Evolutionary conservation across 2,329 filamentous ascomycete genomes (phyloP), one percentile per base, ranked within the genome.

Genomic region (Colletotrichum navitas): DNA sequence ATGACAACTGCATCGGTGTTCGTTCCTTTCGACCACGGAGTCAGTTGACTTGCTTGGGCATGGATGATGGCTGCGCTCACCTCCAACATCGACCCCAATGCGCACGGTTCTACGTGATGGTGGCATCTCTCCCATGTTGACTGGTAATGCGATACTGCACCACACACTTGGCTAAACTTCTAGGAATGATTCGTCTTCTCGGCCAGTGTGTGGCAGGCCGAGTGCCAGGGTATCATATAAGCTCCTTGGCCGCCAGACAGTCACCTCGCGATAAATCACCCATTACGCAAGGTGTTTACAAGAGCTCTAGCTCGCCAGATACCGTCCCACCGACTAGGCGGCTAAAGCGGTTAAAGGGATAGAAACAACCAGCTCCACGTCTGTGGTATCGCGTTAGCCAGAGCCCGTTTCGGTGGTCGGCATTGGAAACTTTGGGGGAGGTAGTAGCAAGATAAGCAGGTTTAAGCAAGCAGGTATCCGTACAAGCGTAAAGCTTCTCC

Each of bases 1-100:
- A 88, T 79, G 32, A 87, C 78, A 18, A 87, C 85, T 24, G 85
- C 85, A 59, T 88, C 86, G 4, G 86, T 88, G 74, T 88, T 88
- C 55, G 86, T 88, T 36, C 85, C 68, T 71, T 71, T 10, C 6
- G 4, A n/a, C 16, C 26, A n/a, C 6, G 7, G 8, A 5, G 36
- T 32, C 4, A 56, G 16, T n/a, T 14, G 32, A 5, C 12, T 21
- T 34, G 6, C 16, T 11, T 3, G 24, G 24, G 12, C n/a, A 16
- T 26, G 47, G 43, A 39, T 16, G 18, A 8, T 7, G 21, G 26
- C n/a, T 14, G 24, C 14, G 34, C 45, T 71, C 26, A 68, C 68
- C 85, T 58, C 84, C 84, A 6, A 85, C 84, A 64, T 85, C 84
- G 52, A 85, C 82, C 58, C 84, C 84, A 43, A 85, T 83, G 63